Conservation (phyloP, 2,329 filamentous ascomycete genomes). For the Lasiodiplodia gonubiensis region DNA sequence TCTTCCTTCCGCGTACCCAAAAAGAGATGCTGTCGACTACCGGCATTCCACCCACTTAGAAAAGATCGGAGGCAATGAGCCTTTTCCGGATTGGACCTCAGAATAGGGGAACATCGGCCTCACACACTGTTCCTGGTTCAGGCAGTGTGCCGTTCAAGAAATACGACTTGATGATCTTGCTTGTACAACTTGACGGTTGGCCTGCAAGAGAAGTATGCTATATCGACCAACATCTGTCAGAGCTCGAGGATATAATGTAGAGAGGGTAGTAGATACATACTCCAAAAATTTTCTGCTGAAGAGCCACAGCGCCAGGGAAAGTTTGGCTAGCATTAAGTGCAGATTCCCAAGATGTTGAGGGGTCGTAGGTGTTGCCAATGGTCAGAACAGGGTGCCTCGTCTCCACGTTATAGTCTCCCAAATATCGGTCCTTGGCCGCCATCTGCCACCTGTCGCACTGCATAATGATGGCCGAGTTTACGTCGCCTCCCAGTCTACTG, state of each 20-base stretch:
- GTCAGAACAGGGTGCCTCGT: conserved; percentile 33
- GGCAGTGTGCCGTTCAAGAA: conserved; percentile 33
- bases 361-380: conserved; percentile 32
- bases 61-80: background rate
- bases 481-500: conserved; percentile 32
- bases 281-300: conserved; percentile 32
- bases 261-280: background rate
- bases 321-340: conserved; percentile 33
- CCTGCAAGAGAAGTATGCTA: conserved; percentile 25
- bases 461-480: conserved; percentile 39
- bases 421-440: conserved; percentile 32
- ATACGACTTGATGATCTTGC: conserved; percentile 30
- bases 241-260: background rate
- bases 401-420: conserved; percentile 31
- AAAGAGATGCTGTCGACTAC: too few relatives aligned
- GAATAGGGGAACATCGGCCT: conserved; percentile 21
- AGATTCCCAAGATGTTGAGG: conserved; percentile 32
- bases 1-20: too few relatives aligned
- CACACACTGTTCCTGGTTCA: conserved; percentile 30
- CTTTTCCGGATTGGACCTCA: background rate
- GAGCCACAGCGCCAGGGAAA: conserved; percentile 30
- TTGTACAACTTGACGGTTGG: conserved; percentile 31
- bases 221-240: background rate
- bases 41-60: too few relatives aligned
- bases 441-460: conserved; percentile 34